Evolutionary conservation across 2,329 filamentous ascomycete species (phyloP).

Genomic region (Tolypocladium tundrense): DNA sequence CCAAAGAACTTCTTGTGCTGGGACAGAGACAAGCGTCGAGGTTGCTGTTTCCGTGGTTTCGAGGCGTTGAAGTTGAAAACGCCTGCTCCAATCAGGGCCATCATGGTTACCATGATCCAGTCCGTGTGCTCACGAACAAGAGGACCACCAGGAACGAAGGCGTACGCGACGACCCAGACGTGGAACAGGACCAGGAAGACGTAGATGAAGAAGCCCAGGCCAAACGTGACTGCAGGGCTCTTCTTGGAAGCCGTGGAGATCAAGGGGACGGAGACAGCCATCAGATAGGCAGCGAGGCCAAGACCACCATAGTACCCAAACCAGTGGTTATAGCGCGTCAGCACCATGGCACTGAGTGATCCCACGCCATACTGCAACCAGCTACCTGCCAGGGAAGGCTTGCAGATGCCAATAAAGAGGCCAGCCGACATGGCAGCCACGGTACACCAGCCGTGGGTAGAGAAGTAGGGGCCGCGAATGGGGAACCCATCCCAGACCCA

Average conservation of each 20-base stretch:
- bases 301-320: conserved; percentile 80
- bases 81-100: conserved; percentile 75
- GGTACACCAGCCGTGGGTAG: conserved; percentile 82
- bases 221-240: conserved; percentile 71
- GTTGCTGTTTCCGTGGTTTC: conserved; percentile 29
- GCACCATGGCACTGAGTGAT: conserved; percentile 65
- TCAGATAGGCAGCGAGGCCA: conserved; percentile 65
- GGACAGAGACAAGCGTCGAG: conserved; percentile 18
- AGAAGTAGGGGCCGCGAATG: conserved; percentile 75
- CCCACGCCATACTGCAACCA: conserved; percentile 74
- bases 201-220: conserved; percentile 81
- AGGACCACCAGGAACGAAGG: conserved; percentile 90
- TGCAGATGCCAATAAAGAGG: conserved; percentile 63
- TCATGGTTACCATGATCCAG: conserved; percentile 83
- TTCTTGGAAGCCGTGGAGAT: conserved; percentile 68
- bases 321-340: conserved; percentile 77
- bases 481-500: conserved; percentile 98
- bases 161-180: conserved; percentile 96
- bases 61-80: conserved; percentile 60
- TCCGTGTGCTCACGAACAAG: conserved; percentile 90
- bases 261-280: conserved; percentile 67
- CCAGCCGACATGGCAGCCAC: conserved; percentile 80
- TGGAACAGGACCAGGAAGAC: conserved; percentile 95
- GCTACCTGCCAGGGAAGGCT: conserved; percentile 58
- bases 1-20: conserved; percentile 43